These are phyloP conservation scores for Colletotrichum sp. DNA, from an alignment of 2,329 filamentous ascomycete genomes.

Conservation along the genomic window DNA sequence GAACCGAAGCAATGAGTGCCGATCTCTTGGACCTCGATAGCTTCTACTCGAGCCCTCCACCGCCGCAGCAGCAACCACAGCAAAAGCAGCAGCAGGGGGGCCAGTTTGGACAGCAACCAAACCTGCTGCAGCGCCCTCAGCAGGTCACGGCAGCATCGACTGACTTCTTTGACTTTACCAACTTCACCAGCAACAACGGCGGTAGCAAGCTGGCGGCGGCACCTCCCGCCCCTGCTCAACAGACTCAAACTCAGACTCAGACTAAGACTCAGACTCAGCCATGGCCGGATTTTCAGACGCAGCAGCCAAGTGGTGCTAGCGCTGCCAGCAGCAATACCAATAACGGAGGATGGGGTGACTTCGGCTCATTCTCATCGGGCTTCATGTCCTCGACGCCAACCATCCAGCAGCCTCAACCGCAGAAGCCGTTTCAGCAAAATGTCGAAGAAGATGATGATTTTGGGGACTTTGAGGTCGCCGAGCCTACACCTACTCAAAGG, in stretches of 20 bases:
- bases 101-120: constrained; percentile 19
- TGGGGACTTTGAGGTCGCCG: constrained; percentile 71
- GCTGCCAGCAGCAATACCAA: background rate
- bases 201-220: background rate
- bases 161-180: constrained; percentile 31
- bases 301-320: constrained; percentile 23
- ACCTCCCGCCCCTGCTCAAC: background rate
- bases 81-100: constrained; percentile 19
- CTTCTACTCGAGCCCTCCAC: constrained; percentile 42
- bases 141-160: constrained; percentile 24
- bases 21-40: constrained; percentile 69
- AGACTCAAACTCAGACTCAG: constrained; percentile 21
- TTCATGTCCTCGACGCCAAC: constrained; percentile 10
- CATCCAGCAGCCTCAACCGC: constrained; percentile 21
- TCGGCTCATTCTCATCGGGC: constrained; percentile 11
- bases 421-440: background rate
- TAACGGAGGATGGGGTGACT: constrained; percentile 26
- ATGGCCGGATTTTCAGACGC: constrained; percentile 36
- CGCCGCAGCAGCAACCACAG: constrained; percentile 25
- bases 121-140: constrained; percentile 19
- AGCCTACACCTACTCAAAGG: constrained; percentile 29
- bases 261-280: constrained; percentile 25
- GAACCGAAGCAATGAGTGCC: constrained; percentile 58
- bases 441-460: constrained; percentile 67
- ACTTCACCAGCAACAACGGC: constrained; percentile 20